These are phyloP conservation scores for Bidens hawaiensis DNA, from an alignment of 140 eudicot species.

Conservation along the genomic window DNA sequence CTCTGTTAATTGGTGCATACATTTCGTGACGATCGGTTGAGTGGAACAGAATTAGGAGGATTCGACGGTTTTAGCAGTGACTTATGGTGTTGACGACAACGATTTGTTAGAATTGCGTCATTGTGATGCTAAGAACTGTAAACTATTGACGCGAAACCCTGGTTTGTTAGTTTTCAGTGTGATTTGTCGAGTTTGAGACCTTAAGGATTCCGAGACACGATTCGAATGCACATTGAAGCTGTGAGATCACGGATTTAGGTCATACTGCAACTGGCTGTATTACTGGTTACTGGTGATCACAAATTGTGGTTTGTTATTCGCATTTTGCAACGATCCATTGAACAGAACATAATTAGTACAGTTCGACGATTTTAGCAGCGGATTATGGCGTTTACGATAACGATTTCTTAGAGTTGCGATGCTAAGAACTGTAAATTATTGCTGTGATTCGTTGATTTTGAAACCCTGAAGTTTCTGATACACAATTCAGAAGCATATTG, in stretches of 20 bases:
- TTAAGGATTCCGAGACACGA: neutral
- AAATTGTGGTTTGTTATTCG: too few species aligned
- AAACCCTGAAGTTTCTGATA: neutral
- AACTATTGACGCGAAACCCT: constrained; percentile 1
- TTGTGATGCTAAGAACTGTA: neutral
- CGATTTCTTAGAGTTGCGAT: neutral
- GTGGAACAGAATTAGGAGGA: too few species aligned
- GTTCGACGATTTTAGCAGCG: neutral
- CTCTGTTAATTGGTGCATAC: too few species aligned
- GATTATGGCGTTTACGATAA: constrained; percentile 5
- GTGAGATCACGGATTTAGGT: neutral
- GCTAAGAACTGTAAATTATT: neutral
- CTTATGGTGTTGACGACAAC: too few species aligned
- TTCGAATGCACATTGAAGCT: neutral
- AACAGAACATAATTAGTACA: constrained; percentile 13
- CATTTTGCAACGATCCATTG: constrained; percentile 1
- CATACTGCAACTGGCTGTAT: too few species aligned
- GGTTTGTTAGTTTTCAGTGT: neutral
- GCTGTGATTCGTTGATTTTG: constrained; percentile 8
- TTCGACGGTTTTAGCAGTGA: too few species aligned
- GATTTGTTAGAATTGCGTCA: constrained; percentile 1
- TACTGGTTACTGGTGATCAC: too few species aligned
- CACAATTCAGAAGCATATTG: neutral
- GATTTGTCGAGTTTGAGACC: constrained; percentile 4
- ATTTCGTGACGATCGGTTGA: too few species aligned